Base-by-base conservation (phyloP, 1,284 basidiomycete genomes). In the Boletus semigastroideus region DNA sequence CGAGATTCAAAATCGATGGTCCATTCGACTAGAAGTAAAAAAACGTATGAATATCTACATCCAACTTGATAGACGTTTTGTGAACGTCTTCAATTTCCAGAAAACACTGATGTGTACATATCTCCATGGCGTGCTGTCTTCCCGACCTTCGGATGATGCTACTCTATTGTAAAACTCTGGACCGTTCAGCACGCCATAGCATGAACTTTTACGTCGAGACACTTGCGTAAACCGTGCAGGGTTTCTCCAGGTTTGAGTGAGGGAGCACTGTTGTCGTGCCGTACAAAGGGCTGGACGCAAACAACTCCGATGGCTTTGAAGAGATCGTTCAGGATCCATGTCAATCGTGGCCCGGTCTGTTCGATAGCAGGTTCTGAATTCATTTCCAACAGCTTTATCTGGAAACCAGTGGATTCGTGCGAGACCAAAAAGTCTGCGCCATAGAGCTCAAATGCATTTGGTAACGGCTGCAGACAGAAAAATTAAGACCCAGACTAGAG, bases 301-400 rank as follows among this genome's bases (percentile, higher is more conserved):
- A 83, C 75, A 56, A 78, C 73, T 1, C 82, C 83, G 14, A 92
- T 90, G 0, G 82, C 78, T 42, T 76, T 74, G 72, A 97, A 97
- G 48, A 98, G 76, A 54, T 90, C 86, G 57, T 90, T 82, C 41
- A 94, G 72, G 41, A 94, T 83, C 80, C 86, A 87, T 5, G 82
- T 80, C 40, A 98, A 74, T 37, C 90, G 79, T n/a, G 84, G 78
- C 1, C 96, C 97, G 0, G 92, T 95, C 57, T 98, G 82, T 62
- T 95, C 91, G 59, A 98, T 98, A 49, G 98, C 96, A 3, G 96
- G 96, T 60, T 97, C 95, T 19, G 95, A 87, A 67, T 98, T 98
- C 64, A 97, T 79, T 68, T 98, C 96, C 27, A 98, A 78, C 4
- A 98, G 73, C 53, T 88, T 87, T 3, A 93, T 86, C 57, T 82